phyloP scores from a whole-genome alignment of 1,284 basidiomycete genomes.

The Naganishia sp. region DNA sequence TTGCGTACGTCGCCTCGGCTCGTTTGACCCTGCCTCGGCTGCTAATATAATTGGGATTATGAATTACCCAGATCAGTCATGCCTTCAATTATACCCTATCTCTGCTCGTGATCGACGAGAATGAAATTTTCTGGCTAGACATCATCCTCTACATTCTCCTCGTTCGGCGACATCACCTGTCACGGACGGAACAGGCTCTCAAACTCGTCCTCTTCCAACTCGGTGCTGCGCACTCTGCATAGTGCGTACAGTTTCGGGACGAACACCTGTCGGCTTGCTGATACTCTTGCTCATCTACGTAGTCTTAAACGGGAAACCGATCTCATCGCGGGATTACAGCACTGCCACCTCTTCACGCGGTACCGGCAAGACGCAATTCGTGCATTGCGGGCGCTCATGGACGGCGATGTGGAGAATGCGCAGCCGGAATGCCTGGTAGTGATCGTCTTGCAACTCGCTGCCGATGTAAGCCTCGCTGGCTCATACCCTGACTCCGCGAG shows the following conservation, averaged over 20 bases:
- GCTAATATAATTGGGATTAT: neutral
- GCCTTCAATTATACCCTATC: slow-evolving; percentile 15
- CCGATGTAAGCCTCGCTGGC: slow-evolving; percentile 4
- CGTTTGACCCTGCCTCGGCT: neutral
- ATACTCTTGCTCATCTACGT: no score
- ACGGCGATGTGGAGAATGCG: neutral
- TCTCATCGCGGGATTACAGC: slow-evolving; percentile 16
- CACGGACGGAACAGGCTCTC: slow-evolving; percentile 3
- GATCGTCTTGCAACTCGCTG: slow-evolving; percentile 7
- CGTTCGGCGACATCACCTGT: neutral
- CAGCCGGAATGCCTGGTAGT: slow-evolving; percentile 8
- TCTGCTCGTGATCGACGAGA: slow-evolving; percentile 13
- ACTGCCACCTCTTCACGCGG: slow-evolving; percentile 11
- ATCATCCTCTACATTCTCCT: slow-evolving; percentile 17
- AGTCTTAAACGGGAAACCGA: slow-evolving; percentile 20
- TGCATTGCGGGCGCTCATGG: neutral
- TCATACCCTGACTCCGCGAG: neutral
- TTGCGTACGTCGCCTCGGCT: slow-evolving; percentile 3
- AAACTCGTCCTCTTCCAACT: slow-evolving; percentile 7
- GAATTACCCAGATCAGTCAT: slow-evolving; percentile 8
- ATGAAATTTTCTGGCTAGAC: slow-evolving; percentile 9
- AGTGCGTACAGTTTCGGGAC: neutral
- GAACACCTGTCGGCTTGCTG: neutral
- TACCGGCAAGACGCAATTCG: neutral
- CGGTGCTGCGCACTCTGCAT: slow-evolving; percentile 14